Conservation (phyloP, 2,329 filamentous ascomycete species). For the Septoria linicola region DNA sequence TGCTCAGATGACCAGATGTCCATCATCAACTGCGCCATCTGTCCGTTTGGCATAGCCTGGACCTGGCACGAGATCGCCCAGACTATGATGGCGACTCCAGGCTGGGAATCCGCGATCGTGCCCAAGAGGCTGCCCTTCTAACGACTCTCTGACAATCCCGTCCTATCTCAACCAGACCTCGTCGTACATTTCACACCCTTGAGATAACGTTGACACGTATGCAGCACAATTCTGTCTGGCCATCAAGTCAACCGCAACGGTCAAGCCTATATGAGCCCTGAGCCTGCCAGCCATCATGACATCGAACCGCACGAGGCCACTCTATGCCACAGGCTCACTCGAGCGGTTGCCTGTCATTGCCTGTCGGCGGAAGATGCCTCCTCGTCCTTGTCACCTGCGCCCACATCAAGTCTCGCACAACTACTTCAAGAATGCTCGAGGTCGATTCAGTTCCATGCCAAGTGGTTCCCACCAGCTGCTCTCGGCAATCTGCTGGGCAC, state of each 20-base stretch:
- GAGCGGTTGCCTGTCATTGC: slow-evolving; percentile 19
- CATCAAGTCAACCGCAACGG: slow-evolving; percentile 9
- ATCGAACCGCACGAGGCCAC: slow-evolving; percentile 32
- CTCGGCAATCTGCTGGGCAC: slow-evolving; percentile 28
- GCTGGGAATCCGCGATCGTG: too few species aligned
- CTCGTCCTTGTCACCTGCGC: slow-evolving; percentile 1
- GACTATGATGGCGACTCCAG: slow-evolving; percentile 12
- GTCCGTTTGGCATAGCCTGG: slow-evolving; percentile 1
- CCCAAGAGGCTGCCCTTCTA: too few species aligned
- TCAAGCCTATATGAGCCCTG: slow-evolving; percentile 16
- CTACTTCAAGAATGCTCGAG: slow-evolving; percentile 29
- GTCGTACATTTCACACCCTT: background rate
- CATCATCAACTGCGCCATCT: too few species aligned
- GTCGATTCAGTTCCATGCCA: slow-evolving; percentile 34
- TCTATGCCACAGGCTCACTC: slow-evolving; percentile 28
- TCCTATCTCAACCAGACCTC: too few species aligned
- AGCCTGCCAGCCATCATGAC: slow-evolving; percentile 16
- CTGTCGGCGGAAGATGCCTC: slow-evolving; percentile 3
- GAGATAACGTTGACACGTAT: slow-evolving; percentile 1
- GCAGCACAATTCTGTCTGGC: slow-evolving; percentile 20
- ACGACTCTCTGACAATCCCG: too few species aligned
- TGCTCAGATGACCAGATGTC: background rate
- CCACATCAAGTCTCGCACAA: slow-evolving; percentile 17
- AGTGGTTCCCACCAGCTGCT: slow-evolving; percentile 34
- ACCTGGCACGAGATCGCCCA: background rate